A percentile compares a stretch with the other conserved stretches of the same genome.
These are phyloP conservation scores for Trypanosomatidae sp. DNA, from an alignment of 208 protist species.

Conservation along the genomic window DNA sequence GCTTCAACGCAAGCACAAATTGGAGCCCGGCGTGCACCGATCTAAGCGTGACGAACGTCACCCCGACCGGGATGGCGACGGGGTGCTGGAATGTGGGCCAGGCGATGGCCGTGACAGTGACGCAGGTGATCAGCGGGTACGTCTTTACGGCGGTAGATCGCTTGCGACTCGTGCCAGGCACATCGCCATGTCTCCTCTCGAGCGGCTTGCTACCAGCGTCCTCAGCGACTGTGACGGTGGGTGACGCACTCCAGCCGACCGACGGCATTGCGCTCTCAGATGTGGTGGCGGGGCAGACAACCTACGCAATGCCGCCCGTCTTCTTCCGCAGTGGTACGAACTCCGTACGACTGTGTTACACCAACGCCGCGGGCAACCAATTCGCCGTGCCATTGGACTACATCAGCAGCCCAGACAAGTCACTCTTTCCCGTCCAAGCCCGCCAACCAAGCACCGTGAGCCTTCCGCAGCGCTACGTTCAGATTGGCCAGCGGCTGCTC, in stretches of 20 bases:
- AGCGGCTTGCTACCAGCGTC: slow-evolving; percentile 26
- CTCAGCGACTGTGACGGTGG: slow-evolving; percentile 43
- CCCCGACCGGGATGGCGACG: slow-evolving; percentile 37
- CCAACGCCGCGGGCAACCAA: slow-evolving; percentile 70
- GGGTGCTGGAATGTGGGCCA: slow-evolving; percentile 79
- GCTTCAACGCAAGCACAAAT: slow-evolving; percentile 55
- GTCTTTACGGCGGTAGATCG: slow-evolving; percentile 36
- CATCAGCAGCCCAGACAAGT: slow-evolving; percentile 21
- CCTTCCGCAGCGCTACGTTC: slow-evolving; percentile 24
- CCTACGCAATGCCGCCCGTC: slow-evolving; percentile 41
- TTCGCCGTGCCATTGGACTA: slow-evolving; percentile 74
- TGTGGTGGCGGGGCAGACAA: slow-evolving; percentile 19
- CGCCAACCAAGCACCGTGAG: slow-evolving; percentile 40
- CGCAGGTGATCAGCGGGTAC: slow-evolving; percentile 32
- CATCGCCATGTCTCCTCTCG: slow-evolving; percentile 46
- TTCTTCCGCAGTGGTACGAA: slow-evolving; percentile 60
- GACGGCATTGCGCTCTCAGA: slow-evolving; percentile 36
- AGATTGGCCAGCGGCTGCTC: slow-evolving; percentile 69
- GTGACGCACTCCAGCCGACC: slow-evolving; percentile 41
- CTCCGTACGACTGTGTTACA: slow-evolving; percentile 78
- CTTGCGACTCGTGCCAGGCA: slow-evolving; percentile 56
- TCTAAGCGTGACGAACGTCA: slow-evolving; percentile 38
- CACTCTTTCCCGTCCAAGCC: slow-evolving; percentile 38
- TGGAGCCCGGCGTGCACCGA: slow-evolving; percentile 81
- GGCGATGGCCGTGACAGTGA: slow-evolving; percentile 34